Percentiles rank a stretch among this genome's conserved stretches.
Conservation (phyloP, 139 green algal genomes). For the Chlorella vulgaris region DNA sequence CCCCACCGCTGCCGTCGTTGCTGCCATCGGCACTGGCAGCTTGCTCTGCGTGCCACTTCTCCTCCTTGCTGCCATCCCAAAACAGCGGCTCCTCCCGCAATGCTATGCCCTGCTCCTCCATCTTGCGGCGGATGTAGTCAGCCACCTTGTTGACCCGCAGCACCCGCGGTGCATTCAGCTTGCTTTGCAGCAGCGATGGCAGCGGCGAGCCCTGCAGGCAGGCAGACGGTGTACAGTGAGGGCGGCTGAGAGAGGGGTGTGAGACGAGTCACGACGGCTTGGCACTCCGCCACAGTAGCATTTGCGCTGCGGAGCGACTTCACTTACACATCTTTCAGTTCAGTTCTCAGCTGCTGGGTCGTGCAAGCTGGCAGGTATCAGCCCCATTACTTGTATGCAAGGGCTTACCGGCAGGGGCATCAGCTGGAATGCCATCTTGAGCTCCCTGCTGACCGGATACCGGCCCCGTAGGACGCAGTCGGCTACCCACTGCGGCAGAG, state of each 20-base stretch:
- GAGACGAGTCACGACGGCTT: neutral
- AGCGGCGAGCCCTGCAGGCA: conserved; percentile 57
- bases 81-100: conserved; percentile 37
- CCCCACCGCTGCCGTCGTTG: no score
- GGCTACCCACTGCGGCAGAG: conserved; percentile 67
- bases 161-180: conserved; percentile 87
- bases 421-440: conserved; percentile 87
- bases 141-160: conserved; percentile 80
- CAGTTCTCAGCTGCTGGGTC: no score
- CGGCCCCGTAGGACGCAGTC: conserved; percentile 69
- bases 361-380: no score
- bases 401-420: conserved; percentile 61
- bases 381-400: neutral
- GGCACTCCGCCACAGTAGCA: no score
- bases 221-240: neutral
- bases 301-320: no score
- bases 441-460: conserved; percentile 33
- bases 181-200: conserved; percentile 72
- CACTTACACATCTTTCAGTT: no score
- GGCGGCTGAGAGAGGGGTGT: no score
- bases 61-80: conserved; percentile 25
- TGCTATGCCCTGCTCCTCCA: conserved; percentile 31
- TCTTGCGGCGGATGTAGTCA: conserved; percentile 34
- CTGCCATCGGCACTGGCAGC: no score
- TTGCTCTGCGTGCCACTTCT: conserved; percentile 25